Evolutionary conservation across 306 rosid genomes (phyloP).

Genomic region (Crotalaria pallida): DNA sequence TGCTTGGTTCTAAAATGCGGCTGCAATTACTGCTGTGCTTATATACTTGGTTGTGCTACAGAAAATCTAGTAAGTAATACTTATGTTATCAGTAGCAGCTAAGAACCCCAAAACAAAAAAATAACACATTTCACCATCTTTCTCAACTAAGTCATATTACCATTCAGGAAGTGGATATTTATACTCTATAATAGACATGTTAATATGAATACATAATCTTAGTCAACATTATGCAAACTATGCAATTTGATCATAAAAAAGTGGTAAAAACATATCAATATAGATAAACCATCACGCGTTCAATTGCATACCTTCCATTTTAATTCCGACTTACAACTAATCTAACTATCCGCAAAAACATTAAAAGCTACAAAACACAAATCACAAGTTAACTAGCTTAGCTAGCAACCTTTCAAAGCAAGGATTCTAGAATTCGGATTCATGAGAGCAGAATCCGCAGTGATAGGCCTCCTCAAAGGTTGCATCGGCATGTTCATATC

Average conservation of each 20-base stretch:
- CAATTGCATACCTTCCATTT: neutral
- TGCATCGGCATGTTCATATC: conserved; percentile 95
- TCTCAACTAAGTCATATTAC: neutral
- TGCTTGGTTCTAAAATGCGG: too few relatives aligned
- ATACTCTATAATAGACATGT: neutral
- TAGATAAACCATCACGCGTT: neutral
- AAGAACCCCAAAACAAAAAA: conserved; percentile 11
- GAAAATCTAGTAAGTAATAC: neutral
- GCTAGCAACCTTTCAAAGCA: conserved; percentile 75
- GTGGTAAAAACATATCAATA: neutral
- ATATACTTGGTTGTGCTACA: neutral
- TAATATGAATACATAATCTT: neutral
- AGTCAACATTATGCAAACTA: conserved; percentile 9
- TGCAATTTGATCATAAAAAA: neutral
- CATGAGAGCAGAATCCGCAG: conserved; percentile 96
- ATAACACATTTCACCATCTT: neutral
- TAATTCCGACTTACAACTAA: neutral
- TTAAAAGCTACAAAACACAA: conserved; percentile 1
- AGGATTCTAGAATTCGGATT: conserved; percentile 93
- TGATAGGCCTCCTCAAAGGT: conserved; percentile 94
- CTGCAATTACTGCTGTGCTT: too few relatives aligned
- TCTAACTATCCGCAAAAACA: conserved; percentile 6
- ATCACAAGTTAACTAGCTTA: neutral
- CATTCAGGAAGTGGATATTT: neutral
- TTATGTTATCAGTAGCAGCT: conserved; percentile 7